Evolutionary conservation across 2,329 filamentous ascomycete species (phyloP).

Genomic region (Pyricularia pennisetigena): DNA sequence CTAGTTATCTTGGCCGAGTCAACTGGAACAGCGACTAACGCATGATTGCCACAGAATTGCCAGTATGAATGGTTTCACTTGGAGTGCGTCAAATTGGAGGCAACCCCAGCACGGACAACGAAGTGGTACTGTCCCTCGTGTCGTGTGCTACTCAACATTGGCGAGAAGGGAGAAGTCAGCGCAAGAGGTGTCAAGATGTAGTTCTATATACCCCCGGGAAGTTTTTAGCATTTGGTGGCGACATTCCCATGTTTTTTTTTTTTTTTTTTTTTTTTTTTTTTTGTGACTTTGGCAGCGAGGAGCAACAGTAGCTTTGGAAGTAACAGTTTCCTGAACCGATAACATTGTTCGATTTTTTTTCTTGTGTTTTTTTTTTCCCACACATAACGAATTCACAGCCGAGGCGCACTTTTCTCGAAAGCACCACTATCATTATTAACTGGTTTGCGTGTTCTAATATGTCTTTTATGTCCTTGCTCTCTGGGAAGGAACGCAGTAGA

Average conservation of each 20-base stretch:
- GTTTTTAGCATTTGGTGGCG: neutral
- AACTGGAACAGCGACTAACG: neutral
- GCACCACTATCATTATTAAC: neutral
- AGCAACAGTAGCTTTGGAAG: neutral
- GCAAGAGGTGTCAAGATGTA: constrained; percentile 44
- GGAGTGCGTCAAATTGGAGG: constrained; percentile 59
- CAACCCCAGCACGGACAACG: constrained; percentile 60
- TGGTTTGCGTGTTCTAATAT: neutral
- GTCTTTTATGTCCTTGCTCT: neutral
- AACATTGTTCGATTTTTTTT: neutral
- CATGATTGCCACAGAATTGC: constrained; percentile 43
- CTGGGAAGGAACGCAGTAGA: neutral
- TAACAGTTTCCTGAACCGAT: neutral
- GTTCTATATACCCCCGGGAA: constrained; percentile 4
- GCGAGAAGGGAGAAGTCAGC: constrained; percentile 52
- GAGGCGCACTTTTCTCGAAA: neutral
- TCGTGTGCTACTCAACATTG: constrained; percentile 50
- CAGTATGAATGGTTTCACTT: constrained; percentile 82
- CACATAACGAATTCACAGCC: neutral
- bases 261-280: neutral
- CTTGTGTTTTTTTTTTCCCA: too few relatives aligned
- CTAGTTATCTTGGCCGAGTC: neutral
- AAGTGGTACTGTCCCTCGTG: constrained; percentile 85
- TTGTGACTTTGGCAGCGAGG: neutral
- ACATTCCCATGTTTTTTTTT: neutral